Percentiles rank a stretch among this genome's conserved stretches.
These are phyloP conservation scores for Brettanomyces bruxellensis DNA, from an alignment of 805 yeast species.

Conservation along the genomic window DNA sequence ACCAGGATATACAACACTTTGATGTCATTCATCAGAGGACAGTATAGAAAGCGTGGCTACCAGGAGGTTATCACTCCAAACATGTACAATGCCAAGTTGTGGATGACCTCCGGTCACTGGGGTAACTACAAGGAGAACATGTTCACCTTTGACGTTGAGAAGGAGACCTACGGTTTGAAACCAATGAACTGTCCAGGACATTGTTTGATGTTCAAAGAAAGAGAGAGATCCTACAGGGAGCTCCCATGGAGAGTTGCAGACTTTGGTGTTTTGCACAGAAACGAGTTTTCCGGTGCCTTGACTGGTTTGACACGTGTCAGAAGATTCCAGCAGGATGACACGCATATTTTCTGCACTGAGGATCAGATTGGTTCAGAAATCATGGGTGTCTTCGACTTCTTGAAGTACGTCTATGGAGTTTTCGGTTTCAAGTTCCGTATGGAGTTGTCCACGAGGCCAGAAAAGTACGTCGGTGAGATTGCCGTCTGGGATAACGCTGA, in stretches of 20 bases:
- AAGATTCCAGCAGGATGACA: conserved; percentile 99
- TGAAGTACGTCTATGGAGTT: conserved; percentile 76
- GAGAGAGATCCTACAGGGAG: conserved; percentile 94
- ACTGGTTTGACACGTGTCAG: conserved; percentile 95
- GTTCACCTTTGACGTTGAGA: conserved; percentile 95
- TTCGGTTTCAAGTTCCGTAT: conserved; percentile 93
- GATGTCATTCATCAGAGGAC: conserved; percentile 67
- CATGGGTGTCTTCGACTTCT: conserved; percentile 74
- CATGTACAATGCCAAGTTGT: conserved; percentile 93
- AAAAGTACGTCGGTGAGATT: conserved; percentile 87
- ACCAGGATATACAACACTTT: conserved; percentile 91
- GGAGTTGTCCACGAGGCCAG: conserved; percentile 97
- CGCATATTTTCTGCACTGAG: conserved; percentile 91
- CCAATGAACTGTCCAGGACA: conserved; percentile 74
- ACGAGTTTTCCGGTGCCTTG: conserved; percentile 92
- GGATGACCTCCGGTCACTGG: conserved; percentile 99
- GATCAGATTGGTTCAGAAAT: conserved; percentile 88
- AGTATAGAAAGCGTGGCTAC: conserved; percentile 89
- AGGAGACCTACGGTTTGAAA: conserved; percentile 88
- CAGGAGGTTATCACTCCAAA: conserved; percentile 99
- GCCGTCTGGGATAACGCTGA: conserved; percentile 95
- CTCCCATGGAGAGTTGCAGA: conserved; percentile 99
- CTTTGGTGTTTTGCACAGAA: conserved; percentile 94
- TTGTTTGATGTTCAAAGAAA: conserved; percentile 82
- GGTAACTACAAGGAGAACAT: conserved; percentile 94